A percentile compares a stretch with the other conserved stretches of the same genome.
phyloP scores from a whole-genome alignment of 768 basidiomycete genomes.

The Amanita inopinata region DNA sequence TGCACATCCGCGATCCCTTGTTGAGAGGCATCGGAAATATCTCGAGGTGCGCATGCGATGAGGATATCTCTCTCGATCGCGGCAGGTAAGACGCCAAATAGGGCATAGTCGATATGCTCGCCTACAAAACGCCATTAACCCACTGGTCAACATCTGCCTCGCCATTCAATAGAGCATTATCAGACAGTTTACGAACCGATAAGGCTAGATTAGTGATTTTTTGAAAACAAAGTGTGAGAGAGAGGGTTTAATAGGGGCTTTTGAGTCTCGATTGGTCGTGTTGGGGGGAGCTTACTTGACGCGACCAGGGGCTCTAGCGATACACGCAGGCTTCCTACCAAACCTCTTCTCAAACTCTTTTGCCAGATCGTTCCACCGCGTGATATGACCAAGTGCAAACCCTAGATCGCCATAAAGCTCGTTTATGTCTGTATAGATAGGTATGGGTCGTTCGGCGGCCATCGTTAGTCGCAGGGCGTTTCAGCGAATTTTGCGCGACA shows the following conservation, averaged over 20 bases:
- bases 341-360: constrained; percentile 55
- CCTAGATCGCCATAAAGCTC: constrained; percentile 46
- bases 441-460: constrained; percentile 42
- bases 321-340: constrained; percentile 56
- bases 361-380: constrained; percentile 53
- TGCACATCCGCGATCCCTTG: constrained; percentile 20
- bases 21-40: constrained; percentile 12
- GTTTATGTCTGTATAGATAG: constrained; percentile 47
- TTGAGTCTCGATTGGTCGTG: too few relatives aligned
- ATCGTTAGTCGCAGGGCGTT: too few relatives aligned
- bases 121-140: too few relatives aligned
- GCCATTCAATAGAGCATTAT: constrained; percentile 2
- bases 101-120: constrained; percentile 77
- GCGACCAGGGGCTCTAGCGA: constrained; percentile 71
- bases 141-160: too few relatives aligned
- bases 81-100: constrained; percentile 80
- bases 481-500: too few relatives aligned
- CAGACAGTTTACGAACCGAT: constrained; percentile 27
- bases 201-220: too few relatives aligned
- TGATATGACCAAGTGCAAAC: constrained; percentile 44
- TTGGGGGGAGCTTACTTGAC: constrained; percentile 60
- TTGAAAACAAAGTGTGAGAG: too few relatives aligned
- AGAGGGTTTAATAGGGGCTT: too few relatives aligned
- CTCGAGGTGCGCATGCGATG: constrained; percentile 58
- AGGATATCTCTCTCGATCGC: constrained; percentile 80